phyloP scores from a whole-genome alignment of 164 flowering plant species.

The Akebia trifoliata region DNA sequence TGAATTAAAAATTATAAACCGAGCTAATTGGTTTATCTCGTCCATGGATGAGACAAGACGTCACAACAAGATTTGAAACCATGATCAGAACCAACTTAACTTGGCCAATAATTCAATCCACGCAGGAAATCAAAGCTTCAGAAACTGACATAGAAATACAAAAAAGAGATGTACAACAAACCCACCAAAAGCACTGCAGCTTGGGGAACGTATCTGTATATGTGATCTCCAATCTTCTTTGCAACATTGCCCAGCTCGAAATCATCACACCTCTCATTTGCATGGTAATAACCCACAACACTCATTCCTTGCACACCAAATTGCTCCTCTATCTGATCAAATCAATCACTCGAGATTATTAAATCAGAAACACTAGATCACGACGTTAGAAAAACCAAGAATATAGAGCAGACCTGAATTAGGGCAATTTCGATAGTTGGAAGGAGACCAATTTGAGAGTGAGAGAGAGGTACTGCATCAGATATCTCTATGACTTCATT shows the following conservation, averaged over 20 bases:
- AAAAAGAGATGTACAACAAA: not conserved
- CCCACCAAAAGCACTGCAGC: constrained; percentile 79
- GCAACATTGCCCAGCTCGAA: constrained; percentile 62
- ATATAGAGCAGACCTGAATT: constrained; percentile 39
- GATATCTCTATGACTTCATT: constrained; percentile 47
- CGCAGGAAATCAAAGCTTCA: not conserved
- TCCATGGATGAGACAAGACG: too few species aligned
- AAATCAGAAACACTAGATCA: constrained; percentile 7
- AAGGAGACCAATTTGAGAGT: constrained; percentile 77
- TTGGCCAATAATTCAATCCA: not conserved
- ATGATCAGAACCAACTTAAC: not conserved
- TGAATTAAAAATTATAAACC: too few species aligned
- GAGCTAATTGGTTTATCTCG: too few species aligned
- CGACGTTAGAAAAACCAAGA: not conserved
- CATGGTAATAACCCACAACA: constrained; percentile 90
- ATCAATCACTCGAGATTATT: not conserved
- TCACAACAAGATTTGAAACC: not conserved
- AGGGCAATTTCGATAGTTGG: constrained; percentile 93
- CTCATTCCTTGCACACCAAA: constrained; percentile 57
- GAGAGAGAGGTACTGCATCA: constrained; percentile 93
- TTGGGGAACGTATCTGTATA: constrained; percentile 71
- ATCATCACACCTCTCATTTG: constrained; percentile 87
- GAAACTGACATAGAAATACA: not conserved
- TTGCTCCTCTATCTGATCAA: constrained; percentile 72
- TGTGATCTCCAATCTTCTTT: constrained; percentile 90